A percentile compares a stretch with the other conserved stretches of the same genome.
phyloP scores from a whole-genome alignment of 2,329 filamentous ascomycete species.

The Alternaria atra region DNA sequence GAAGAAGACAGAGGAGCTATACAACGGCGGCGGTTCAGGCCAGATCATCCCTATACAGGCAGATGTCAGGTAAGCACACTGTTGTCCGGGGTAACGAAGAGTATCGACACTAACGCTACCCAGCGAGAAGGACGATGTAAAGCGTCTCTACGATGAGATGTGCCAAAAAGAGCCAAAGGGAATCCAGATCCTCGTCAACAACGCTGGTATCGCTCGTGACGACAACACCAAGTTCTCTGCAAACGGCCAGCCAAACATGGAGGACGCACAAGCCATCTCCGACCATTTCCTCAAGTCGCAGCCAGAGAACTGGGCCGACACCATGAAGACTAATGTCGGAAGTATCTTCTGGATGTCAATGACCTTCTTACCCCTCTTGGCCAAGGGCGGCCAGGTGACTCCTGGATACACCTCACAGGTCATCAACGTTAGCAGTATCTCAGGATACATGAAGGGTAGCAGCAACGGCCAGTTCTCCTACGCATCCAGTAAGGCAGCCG shows the following conservation, averaged over 20 bases:
- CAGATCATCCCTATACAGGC: slow-evolving; percentile 54
- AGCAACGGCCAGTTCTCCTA: slow-evolving; percentile 64
- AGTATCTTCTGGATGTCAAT: slow-evolving; percentile 63
- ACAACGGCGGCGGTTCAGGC: slow-evolving; percentile 57
- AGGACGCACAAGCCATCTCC: slow-evolving; percentile 58
- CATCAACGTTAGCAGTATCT: slow-evolving; percentile 64
- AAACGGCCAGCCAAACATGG: slow-evolving; percentile 60
- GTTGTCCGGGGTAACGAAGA: no score
- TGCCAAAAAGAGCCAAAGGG: slow-evolving; percentile 59
- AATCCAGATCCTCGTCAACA: slow-evolving; percentile 65
- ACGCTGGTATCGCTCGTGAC: slow-evolving; percentile 63
- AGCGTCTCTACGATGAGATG: slow-evolving; percentile 53
- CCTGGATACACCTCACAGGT: slow-evolving; percentile 61
- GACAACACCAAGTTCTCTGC: slow-evolving; percentile 60
- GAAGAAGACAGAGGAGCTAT: slow-evolving; percentile 57
- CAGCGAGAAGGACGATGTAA: slow-evolving; percentile 60
- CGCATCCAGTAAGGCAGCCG: slow-evolving; percentile 58
- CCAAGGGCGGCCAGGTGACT: slow-evolving; percentile 57
- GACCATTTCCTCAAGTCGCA: slow-evolving; percentile 61
- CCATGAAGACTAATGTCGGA: slow-evolving; percentile 62
- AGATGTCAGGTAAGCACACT: slow-evolving; percentile 38
- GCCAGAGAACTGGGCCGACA: slow-evolving; percentile 59
- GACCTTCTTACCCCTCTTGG: slow-evolving; percentile 64
- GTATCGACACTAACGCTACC: not conserved
- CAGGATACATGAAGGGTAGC: slow-evolving; percentile 60